Conservation (phyloP, 768 basidiomycete species). For the Suillus discolor region DNA sequence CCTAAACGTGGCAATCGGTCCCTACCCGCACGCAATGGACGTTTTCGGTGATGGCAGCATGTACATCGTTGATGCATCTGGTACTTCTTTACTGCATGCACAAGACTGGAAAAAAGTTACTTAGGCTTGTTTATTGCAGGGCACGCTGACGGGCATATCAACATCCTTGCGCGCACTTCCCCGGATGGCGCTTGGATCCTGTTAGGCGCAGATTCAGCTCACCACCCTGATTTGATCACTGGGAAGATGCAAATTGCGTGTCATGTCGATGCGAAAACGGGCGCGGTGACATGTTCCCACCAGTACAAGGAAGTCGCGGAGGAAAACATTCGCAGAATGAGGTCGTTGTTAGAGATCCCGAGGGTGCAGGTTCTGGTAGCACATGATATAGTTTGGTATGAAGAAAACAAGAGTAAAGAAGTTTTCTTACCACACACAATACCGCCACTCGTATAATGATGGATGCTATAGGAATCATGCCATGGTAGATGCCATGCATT, state of each 20-base stretch:
- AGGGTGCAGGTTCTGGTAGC: conserved; percentile 51
- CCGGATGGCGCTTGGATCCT: conserved; percentile 52
- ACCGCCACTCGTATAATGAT: background rate
- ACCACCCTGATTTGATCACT: conserved; percentile 49
- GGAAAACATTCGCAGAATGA: conserved; percentile 43
- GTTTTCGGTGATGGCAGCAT: conserved; percentile 56
- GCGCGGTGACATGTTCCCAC: conserved; percentile 43
- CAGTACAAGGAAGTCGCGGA: conserved; percentile 43
- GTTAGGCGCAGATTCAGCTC: conserved; percentile 55
- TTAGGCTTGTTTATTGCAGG: conserved; percentile 19
- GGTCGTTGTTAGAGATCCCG: conserved; percentile 38
- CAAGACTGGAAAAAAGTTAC: background rate
- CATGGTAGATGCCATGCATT: background rate
- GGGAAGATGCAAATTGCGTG: conserved; percentile 42
- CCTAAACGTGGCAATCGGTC: conserved; percentile 42
- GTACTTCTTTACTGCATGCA: background rate
- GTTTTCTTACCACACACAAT: conserved; percentile 38
- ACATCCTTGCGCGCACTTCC: conserved; percentile 53
- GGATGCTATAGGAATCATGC: background rate
- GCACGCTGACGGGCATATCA: conserved; percentile 55
- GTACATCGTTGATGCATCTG: conserved; percentile 55
- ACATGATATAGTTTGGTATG: conserved; percentile 57
- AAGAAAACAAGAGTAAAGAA: conserved; percentile 41
- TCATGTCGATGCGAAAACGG: conserved; percentile 11
- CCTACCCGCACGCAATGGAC: conserved; percentile 50